phyloP scores from a whole-genome alignment of 441 rosid genomes.

The Francoa sonchifolia region DNA sequence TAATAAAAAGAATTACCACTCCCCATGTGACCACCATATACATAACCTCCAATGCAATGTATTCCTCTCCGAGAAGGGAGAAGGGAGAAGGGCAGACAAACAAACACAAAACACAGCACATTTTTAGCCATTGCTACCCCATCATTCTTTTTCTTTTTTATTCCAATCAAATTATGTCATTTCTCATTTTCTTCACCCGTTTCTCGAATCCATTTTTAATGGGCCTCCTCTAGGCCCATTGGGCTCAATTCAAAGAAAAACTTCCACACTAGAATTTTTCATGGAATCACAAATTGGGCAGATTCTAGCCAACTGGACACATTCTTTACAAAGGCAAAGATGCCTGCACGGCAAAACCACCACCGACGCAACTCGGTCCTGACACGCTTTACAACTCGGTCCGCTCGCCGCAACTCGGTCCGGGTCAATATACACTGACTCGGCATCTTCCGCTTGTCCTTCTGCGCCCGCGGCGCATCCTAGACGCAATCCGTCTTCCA shows the following conservation, averaged over 20 bases:
- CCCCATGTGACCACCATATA: too few species aligned
- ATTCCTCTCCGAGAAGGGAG: too few species aligned
- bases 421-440: slow-evolving; percentile 73
- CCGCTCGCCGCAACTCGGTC: slow-evolving; percentile 31
- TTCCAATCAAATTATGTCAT: too few species aligned
- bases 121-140: too few species aligned
- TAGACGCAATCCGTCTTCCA: slow-evolving; percentile 28
- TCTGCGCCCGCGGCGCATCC: slow-evolving; percentile 24
- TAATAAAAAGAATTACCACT: background rate
- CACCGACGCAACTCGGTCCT: slow-evolving; percentile 49
- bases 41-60: too few species aligned
- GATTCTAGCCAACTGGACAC: slow-evolving; percentile 47
- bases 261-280: slow-evolving; percentile 63
- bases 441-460: slow-evolving; percentile 72
- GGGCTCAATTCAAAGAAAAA: slow-evolving; percentile 26
- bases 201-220: too few species aligned
- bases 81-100: too few species aligned
- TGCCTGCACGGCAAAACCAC: slow-evolving; percentile 87
- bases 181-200: background rate
- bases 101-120: too few species aligned
- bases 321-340: slow-evolving; percentile 58
- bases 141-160: too few species aligned
- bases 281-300: slow-evolving; percentile 67
- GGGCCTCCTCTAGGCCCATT: slow-evolving; percentile 14
- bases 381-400: slow-evolving; percentile 49